Evolutionary conservation across 2,329 filamentous ascomycete species (phyloP).

Genomic region (Ascochyta pisi): DNA sequence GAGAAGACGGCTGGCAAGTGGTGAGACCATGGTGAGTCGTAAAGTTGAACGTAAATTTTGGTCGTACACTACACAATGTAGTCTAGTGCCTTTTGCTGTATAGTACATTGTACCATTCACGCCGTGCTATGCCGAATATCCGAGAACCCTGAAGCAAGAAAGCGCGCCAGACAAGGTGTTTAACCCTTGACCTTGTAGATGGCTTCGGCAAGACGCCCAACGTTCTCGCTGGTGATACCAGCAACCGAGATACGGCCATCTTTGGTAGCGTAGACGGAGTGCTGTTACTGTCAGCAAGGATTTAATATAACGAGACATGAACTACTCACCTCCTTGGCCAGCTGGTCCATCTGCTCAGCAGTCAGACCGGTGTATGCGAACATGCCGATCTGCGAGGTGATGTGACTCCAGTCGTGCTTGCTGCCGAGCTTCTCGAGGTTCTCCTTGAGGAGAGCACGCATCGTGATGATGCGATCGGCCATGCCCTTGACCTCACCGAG

Average conservation of each 20-base stretch:
- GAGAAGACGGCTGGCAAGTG: neutral
- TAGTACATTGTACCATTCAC: slow-evolving; percentile 32
- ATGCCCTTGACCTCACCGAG: slow-evolving; percentile 96
- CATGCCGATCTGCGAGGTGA: slow-evolving; percentile 97
- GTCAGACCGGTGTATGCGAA: slow-evolving; percentile 97
- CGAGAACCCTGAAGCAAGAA: slow-evolving; percentile 13
- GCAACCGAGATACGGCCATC: slow-evolving; percentile 87
- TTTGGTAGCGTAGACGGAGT: slow-evolving; percentile 97
- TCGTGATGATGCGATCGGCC: slow-evolving; percentile 98
- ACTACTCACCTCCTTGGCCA: slow-evolving; percentile 78
- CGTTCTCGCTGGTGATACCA: slow-evolving; percentile 80
- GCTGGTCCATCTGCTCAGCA: slow-evolving; percentile 85
- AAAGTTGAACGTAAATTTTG: slow-evolving; percentile 8
- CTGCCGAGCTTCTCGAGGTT: slow-evolving; percentile 94
- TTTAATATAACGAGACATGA: neutral
- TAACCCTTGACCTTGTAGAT: slow-evolving; percentile 83
- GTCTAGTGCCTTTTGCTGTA: slow-evolving; percentile 16
- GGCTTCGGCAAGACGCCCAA: slow-evolving; percentile 79
- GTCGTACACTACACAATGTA: slow-evolving; percentile 12
- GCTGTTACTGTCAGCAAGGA: slow-evolving; percentile 52
- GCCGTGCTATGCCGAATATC: slow-evolving; percentile 25
- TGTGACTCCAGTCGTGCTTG: slow-evolving; percentile 98
- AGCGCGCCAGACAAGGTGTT: slow-evolving; percentile 6
- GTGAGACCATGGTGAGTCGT: neutral
- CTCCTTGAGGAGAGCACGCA: slow-evolving; percentile 92